phyloP scores from a whole-genome alignment of 208 protist species.

The Leishmania aethiopica region DNA sequence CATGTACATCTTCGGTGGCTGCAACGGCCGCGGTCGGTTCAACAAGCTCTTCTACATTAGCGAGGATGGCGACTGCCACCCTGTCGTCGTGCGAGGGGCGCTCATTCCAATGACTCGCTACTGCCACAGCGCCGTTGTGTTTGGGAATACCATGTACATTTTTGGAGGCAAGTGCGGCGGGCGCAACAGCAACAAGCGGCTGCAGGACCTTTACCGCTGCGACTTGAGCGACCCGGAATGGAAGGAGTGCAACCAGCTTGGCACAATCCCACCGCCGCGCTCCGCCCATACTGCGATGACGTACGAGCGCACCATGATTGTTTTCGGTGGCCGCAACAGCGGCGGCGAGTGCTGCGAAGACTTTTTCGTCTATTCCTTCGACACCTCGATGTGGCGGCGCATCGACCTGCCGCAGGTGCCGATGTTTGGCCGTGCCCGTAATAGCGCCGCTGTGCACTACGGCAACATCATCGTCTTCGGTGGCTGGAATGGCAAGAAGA shows the following conservation, averaged over 20 bases:
- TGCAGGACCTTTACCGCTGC: conserved; percentile 68
- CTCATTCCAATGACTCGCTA: conserved; percentile 64
- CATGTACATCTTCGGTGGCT: conserved; percentile 89
- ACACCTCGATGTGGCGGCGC: conserved; percentile 73
- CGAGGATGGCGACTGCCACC: conserved; percentile 46
- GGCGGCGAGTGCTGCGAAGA: conserved; percentile 85
- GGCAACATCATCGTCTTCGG: conserved; percentile 86
- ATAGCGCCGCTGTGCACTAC: conserved; percentile 85
- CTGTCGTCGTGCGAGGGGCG: conserved; percentile 9
- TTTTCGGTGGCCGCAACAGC: conserved; percentile 84
- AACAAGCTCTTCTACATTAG: conserved; percentile 86
- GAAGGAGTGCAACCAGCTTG: conserved; percentile 52
- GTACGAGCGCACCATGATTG: conserved; percentile 85
- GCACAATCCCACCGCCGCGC: conserved; percentile 55
- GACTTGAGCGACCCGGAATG: conserved; percentile 49
- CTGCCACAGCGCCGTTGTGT: conserved; percentile 85
- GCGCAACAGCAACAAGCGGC: conserved; percentile 85
- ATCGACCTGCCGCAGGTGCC: conserved; percentile 42
- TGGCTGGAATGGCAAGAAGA: conserved; percentile 89
- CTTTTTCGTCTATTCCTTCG: conserved; percentile 83
- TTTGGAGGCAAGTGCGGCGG: conserved; percentile 92
- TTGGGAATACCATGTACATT: conserved; percentile 80
- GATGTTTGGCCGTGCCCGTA: conserved; percentile 81
- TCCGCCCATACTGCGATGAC: conserved; percentile 88
- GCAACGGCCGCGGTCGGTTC: conserved; percentile 84